Evolutionary conservation across 208 protist genomes (phyloP), one percentile per base, ranked within the genome.

Genomic region (Porcisia hertigi): DNA sequence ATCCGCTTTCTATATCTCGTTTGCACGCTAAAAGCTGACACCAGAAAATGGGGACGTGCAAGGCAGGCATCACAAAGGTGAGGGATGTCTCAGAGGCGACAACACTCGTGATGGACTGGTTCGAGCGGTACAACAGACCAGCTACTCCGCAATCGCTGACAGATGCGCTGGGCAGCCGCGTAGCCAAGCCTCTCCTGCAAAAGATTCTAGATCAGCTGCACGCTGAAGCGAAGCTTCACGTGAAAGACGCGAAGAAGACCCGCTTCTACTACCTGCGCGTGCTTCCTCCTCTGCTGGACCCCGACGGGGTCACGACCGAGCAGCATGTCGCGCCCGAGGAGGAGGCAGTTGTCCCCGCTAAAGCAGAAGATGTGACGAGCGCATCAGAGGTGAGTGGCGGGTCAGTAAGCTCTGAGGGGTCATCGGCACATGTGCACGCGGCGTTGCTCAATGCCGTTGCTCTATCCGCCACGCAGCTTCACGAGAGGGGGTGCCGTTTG

Each of bases 221-320:
- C 23, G 58, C 71, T 2, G 74, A 88, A 43, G 57, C 75, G n/a
- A 85, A 81, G 58, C 88, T 97, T 2, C 80, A 85, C 25, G 76
- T 71, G 20, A 97, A 97, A 75, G 92, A 96, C 47, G 76, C 96
- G 4, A 97, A 96, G 63, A 94, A 94, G 79, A 86, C 87, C 12
- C 80, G 89, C 34, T 89, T 94, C 66, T 97, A 89, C 63, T 95
- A 91, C 73, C 80, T 89, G 25, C 77, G 76, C 34, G 23, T 59
- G 49, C 60, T 45, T n/a, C n/a, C n/a, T 58, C 6, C 34, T 65
- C 30, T 16, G 71, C 43, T 7, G 36, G 23, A 49, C 43, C 45
- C 74, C 7, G 49, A 39, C 8, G 45, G 39, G 12, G 57, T 43
- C 25, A 58, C 45, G 12, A 47, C 14, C 39, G 5, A 49, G 30